A percentile compares a stretch with the other conserved stretches of the same genome.
These are phyloP conservation scores for Trichosporon asahii DNA, from an alignment of 1,284 basidiomycete species.

Conservation along the genomic window DNA sequence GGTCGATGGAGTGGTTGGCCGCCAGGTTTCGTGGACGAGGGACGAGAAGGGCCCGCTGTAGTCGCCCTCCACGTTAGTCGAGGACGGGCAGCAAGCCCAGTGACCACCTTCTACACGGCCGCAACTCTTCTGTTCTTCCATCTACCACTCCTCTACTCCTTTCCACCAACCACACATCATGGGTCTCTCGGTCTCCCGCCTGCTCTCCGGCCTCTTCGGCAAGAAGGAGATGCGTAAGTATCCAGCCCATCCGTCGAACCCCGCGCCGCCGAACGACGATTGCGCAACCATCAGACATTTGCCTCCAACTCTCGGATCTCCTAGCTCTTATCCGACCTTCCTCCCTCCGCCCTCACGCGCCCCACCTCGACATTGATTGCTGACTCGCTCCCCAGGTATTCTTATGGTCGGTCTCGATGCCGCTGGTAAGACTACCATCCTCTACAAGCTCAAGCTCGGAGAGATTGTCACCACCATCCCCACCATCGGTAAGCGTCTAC, in stretches of 20 bases:
- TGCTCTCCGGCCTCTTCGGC: conserved; percentile 86
- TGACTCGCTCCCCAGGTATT: conserved; percentile 53
- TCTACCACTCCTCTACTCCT: conserved; percentile 7
- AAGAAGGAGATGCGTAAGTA: conserved; percentile 99
- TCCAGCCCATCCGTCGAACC: background rate
- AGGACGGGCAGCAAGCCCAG: background rate
- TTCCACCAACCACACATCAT: conserved; percentile 52
- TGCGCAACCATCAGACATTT: background rate
- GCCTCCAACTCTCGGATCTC: background rate
- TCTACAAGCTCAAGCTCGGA: conserved; percentile 99
- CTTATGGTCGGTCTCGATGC: conserved; percentile 89
- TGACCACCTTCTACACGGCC: conserved; percentile 6
- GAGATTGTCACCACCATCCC: conserved; percentile 99
- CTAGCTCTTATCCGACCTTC: background rate
- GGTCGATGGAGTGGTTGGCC: conserved; percentile 25
- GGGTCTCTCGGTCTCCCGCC: conserved; percentile 79
- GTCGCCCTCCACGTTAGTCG: conserved; percentile 2
- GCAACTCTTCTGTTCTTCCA: conserved; percentile 10
- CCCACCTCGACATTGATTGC: background rate
- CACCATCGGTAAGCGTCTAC: conserved; percentile 57
- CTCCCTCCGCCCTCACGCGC: background rate
- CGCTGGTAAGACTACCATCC: conserved; percentile 95
- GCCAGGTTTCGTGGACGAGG: background rate
- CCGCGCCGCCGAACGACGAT: background rate
- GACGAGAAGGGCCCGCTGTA: conserved; percentile 1